These are phyloP conservation scores for Meyerozyma elateridarum DNA, from an alignment of 1,139 yeast genomes.

Conservation along the genomic window DNA sequence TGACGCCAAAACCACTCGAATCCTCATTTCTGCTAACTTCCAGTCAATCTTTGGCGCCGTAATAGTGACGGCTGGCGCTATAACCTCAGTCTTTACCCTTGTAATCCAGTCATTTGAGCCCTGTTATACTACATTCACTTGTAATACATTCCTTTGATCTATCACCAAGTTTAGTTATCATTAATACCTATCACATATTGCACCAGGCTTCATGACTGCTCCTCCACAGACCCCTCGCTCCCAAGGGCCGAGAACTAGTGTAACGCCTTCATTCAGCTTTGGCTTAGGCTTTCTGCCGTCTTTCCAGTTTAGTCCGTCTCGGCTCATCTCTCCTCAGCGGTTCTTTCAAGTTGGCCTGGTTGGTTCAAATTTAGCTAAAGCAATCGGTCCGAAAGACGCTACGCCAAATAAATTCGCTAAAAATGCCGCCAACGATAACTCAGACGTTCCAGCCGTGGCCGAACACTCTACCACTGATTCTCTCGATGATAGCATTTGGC, in stretches of 20 bases:
- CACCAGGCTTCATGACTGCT: conserved; percentile 5
- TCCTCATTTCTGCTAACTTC: too few species aligned
- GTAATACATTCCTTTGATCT: too few species aligned
- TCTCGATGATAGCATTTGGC: conserved; percentile 3
- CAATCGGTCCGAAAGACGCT: conserved; percentile 9
- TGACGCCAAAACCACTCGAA: background rate
- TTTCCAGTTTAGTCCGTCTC: conserved; percentile 37
- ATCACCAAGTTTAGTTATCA: background rate
- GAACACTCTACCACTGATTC: conserved; percentile 16
- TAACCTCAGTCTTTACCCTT: too few species aligned
- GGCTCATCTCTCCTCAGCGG: conserved; percentile 33
- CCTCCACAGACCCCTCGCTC: conserved; percentile 32
- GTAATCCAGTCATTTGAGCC: too few species aligned
- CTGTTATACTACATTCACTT: too few species aligned
- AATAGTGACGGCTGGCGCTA: too few species aligned
- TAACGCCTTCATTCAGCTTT: conserved; percentile 37
- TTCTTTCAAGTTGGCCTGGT: conserved; percentile 25
- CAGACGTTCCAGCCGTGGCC: conserved; percentile 12
- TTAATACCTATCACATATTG: background rate
- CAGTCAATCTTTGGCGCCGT: too few species aligned
- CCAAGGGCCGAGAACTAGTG: conserved; percentile 9
- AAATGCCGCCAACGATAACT: conserved; percentile 9
- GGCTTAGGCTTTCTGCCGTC: conserved; percentile 45
- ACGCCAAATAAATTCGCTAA: conserved; percentile 5
- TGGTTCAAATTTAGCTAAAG: conserved; percentile 12